phyloP scores from a whole-genome alignment of 345 rosid species.

The Lenwebbia sp. region DNA sequence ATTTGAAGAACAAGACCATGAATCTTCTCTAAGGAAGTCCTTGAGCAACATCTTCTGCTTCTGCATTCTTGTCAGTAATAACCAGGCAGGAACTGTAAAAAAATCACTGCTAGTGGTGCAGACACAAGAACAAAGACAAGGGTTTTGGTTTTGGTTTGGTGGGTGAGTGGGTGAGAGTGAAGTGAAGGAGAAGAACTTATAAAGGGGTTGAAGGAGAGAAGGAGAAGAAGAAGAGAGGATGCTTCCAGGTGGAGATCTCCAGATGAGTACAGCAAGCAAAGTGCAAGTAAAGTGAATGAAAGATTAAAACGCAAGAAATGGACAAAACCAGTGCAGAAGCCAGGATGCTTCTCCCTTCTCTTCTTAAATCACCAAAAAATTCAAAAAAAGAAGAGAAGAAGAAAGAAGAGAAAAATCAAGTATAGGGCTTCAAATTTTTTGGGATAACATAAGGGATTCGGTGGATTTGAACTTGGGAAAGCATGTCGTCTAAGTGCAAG shows the following conservation, averaged over 20 bases:
- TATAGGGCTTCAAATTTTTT: not conserved
- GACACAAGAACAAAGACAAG: not conserved
- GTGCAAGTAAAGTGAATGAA: constrained; percentile 6
- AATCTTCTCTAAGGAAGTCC: constrained; percentile 68
- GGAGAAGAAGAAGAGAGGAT: constrained; percentile 37
- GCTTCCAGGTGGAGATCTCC: constrained; percentile 56
- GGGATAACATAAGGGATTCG: not conserved
- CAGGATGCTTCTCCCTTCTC: constrained; percentile 36
- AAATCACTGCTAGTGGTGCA: not conserved
- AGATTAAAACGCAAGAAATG: not conserved
- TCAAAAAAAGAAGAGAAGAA: not conserved
- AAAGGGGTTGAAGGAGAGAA: constrained; percentile 3
- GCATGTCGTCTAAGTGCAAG: not conserved
- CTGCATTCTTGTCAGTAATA: not conserved
- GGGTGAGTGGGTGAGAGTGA: not conserved
- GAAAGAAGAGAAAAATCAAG: not conserved
- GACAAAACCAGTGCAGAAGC: constrained; percentile 32
- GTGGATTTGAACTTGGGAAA: not conserved
- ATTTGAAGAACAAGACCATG: not conserved
- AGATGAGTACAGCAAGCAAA: constrained; percentile 20
- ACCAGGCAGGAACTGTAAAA: not conserved
- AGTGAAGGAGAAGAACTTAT: not conserved
- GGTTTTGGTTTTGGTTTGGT: constrained; percentile 1
- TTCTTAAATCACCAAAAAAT: not conserved
- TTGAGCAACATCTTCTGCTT: constrained; percentile 38